These are phyloP conservation scores for Debaryomyces castellii DNA, from an alignment of 805 yeast species.

Conservation along the genomic window DNA sequence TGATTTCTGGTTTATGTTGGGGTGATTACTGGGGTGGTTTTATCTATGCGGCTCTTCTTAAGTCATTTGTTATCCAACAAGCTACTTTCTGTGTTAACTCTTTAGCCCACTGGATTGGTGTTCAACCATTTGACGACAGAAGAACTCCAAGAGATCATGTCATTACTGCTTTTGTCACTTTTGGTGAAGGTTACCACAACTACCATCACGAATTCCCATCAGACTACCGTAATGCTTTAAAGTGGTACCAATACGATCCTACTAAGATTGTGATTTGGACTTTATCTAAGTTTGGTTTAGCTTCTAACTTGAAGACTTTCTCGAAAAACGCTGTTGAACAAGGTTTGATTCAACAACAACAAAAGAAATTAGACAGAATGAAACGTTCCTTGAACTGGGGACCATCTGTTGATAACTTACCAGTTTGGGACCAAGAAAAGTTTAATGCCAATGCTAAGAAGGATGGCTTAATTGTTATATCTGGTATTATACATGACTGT, in stretches of 20 bases:
- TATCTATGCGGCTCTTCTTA: conserved; percentile 70
- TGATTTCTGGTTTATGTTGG: conserved; percentile 58
- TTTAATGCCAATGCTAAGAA: conserved; percentile 52
- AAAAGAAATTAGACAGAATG: conserved; percentile 69
- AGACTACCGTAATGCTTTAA: conserved; percentile 83
- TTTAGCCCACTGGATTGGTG: conserved; percentile 83
- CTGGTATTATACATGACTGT: conserved; percentile 80
- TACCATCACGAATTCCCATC: conserved; percentile 91
- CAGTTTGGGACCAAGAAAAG: conserved; percentile 70
- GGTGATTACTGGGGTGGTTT: conserved; percentile 69
- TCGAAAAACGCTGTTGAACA: conserved; percentile 81
- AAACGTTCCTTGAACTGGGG: conserved; percentile 74
- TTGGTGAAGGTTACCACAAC: conserved; percentile 89
- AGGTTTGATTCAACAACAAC: conserved; percentile 79
- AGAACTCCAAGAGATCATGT: conserved; percentile 85
- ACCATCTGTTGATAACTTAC: conserved; percentile 60
- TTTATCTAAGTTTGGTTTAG: conserved; percentile 64
- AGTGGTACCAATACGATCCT: conserved; percentile 88
- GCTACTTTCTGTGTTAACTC: conserved; percentile 87
- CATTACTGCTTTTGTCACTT: conserved; percentile 76
- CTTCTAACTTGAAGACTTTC: conserved; percentile 72
- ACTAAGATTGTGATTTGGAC: conserved; percentile 64
- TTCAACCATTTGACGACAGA: conserved; percentile 82
- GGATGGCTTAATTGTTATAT: conserved; percentile 65
- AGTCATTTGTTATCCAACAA: conserved; percentile 73